Evolutionary conservation across 164 flowering plant species (phyloP).

Genomic region (Umbilicus rupestris): DNA sequence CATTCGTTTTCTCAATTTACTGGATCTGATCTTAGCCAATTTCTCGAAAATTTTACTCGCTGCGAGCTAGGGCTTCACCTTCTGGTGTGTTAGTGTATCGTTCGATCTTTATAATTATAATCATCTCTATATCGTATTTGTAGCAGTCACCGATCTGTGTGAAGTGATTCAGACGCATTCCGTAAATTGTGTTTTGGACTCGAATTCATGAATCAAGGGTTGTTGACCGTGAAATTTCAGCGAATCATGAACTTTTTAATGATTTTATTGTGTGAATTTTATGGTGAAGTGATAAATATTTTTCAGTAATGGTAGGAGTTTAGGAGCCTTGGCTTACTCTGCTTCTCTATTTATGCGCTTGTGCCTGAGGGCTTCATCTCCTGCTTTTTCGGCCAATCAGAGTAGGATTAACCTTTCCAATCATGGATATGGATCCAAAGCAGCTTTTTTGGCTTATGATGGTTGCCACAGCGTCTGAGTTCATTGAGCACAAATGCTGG

Average conservation of each 20-base stretch:
- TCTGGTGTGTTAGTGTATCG: background rate
- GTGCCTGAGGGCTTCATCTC: conserved; percentile 97
- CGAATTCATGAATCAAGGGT: too few species aligned
- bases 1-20: background rate
- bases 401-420: conserved; percentile 63
- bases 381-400: conserved; percentile 62
- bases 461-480: conserved; percentile 50
- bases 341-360: conserved; percentile 35
- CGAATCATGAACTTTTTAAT: background rate
- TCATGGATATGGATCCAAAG: conserved; percentile 74
- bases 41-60: background rate
- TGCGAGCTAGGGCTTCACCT: conserved; percentile 9
- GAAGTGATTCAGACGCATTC: too few species aligned
- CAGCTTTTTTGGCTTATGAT: conserved; percentile 52
- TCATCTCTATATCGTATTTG: background rate
- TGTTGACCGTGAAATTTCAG: too few species aligned
- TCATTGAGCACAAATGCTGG: conserved; percentile 79
- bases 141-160: background rate
- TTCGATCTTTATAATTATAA: background rate
- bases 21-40: background rate
- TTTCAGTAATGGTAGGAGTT: background rate
- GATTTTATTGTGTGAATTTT: background rate
- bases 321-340: conserved; percentile 5
- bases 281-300: background rate
- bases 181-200: too few species aligned